A percentile compares a stretch with the other conserved stretches of the same genome.
Conservation (phyloP, 2,329 filamentous ascomycete species). For the Ilyonectria destructans region DNA sequence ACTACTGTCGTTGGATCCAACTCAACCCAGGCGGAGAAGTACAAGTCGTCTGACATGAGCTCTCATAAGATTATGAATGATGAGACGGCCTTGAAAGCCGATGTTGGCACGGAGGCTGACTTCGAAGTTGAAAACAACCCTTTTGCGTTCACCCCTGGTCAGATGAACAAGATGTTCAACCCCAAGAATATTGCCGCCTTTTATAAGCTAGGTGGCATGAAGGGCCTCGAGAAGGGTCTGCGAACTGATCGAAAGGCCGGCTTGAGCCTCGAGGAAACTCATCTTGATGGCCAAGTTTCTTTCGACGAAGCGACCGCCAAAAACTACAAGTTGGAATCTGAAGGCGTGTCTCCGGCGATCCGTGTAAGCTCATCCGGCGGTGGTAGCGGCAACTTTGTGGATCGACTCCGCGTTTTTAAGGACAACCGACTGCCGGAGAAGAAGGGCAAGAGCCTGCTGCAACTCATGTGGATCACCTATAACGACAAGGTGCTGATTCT, state of each 20-base stretch:
- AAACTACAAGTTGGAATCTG: slow-evolving; percentile 54
- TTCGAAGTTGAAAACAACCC: slow-evolving; percentile 85
- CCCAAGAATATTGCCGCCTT: slow-evolving; percentile 91
- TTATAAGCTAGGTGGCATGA: slow-evolving; percentile 83
- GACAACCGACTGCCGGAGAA: slow-evolving; percentile 83
- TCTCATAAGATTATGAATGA: slow-evolving; percentile 75
- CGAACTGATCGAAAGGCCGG: slow-evolving; percentile 81
- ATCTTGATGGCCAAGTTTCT: slow-evolving; percentile 75
- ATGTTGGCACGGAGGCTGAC: slow-evolving; percentile 82
- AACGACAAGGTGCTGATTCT: slow-evolving; percentile 87
- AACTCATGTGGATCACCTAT: slow-evolving; percentile 87
- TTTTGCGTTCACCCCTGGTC: slow-evolving; percentile 88
- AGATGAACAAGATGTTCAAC: slow-evolving; percentile 90
- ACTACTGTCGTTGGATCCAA: slow-evolving; percentile 70
- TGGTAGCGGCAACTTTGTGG: slow-evolving; percentile 63
- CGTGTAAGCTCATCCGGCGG: slow-evolving; percentile 20
- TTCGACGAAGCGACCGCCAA: slow-evolving; percentile 78
- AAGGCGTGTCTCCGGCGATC: slow-evolving; percentile 44
- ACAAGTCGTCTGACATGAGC: slow-evolving; percentile 56
- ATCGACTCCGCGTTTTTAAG: slow-evolving; percentile 79
- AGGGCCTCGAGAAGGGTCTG: slow-evolving; percentile 85
- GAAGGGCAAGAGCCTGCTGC: slow-evolving; percentile 81
- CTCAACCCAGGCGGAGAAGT: slow-evolving; percentile 62
- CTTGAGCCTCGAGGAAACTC: slow-evolving; percentile 82
- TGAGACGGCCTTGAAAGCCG: slow-evolving; percentile 80